A percentile compares a stretch with the other conserved stretches of the same genome.
Conservation (phyloP, 495 filamentous ascomycete genomes). For the Friedmanniomyces simplex region DNA sequence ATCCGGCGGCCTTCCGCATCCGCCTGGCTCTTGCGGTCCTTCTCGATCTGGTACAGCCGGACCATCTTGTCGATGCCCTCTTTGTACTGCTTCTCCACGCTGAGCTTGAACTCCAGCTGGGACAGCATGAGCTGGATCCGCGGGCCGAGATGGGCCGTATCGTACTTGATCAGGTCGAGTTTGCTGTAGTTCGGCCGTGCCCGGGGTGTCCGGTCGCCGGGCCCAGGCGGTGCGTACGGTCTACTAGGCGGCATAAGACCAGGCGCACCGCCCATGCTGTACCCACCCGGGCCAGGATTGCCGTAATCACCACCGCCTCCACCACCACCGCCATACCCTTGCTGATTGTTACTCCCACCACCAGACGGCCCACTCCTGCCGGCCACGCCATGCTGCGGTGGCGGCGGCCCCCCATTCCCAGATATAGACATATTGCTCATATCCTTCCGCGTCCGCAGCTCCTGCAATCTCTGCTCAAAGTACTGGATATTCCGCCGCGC, state of each 20-base stretch:
- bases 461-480: conserved; percentile 78
- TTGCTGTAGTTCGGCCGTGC: conserved; percentile 85
- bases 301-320: conserved; percentile 40
- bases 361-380: too few relatives aligned
- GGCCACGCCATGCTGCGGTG: conserved; percentile 32
- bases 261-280: conserved; percentile 44
- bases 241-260: conserved; percentile 74
- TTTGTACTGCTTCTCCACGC: conserved; percentile 98
- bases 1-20: conserved; percentile 83
- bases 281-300: conserved; percentile 41
- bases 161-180: conserved; percentile 97
- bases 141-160: conserved; percentile 88
- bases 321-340: conserved; percentile 34
- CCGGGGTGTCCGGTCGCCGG: conserved; percentile 58
- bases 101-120: conserved; percentile 96
- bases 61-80: conserved; percentile 99
- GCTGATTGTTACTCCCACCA: conserved; percentile 7
- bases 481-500: conserved; percentile 86
- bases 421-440: conserved; percentile 51
- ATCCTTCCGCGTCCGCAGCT: conserved; percentile 70
- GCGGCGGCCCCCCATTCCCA: conserved; percentile 35
- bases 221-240: conserved; percentile 67
- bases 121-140: conserved; percentile 99
- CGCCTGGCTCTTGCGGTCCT: conserved; percentile 87
- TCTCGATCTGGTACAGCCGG: conserved; percentile 91